Base-by-base conservation (phyloP, 148 eudicot genomes). In the Cornus kousa region DNA sequence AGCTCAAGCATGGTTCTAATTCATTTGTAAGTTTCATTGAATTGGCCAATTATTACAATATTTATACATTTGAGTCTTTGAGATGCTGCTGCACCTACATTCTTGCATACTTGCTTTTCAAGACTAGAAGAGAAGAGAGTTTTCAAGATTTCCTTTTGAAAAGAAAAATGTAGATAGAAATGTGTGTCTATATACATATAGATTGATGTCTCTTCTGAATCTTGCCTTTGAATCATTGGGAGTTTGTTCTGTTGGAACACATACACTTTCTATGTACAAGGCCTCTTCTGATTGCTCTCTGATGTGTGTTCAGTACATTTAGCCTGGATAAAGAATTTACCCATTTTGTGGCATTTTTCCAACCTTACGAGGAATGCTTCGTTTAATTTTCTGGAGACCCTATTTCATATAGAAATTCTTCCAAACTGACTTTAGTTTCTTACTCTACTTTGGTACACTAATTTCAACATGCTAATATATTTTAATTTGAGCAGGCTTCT, bases 11-110 rank as follows among this genome's bases (percentile, higher is more conserved):
- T 95, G 97, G 83, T 67, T 5, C 86, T 95, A 40, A 79, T 86
- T 77, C 98, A 93, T 82, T 48, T 90, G 98, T 95, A 90, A 89
- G 97, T 87, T 73, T 73, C 82, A 65, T 20, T 65, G 11, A 76
- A 37, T 33, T 74, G 17, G 37, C 59, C 14, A 9, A 59, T 40
- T 43, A 32, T 37, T 16, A 53, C 14, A 20, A 62, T 10, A 16
- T 3, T 69, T 53, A 6, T 39, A 17, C 33, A 40, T 67, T 39
- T 7, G 20, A 68, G 12, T 32, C 33, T 19, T 62, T 17, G 33
- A 70, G 48, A 22, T n/a, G 53, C 9, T 66, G 43, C 14, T 64
- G 40, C 16, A 17, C 14, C 22, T 82, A 55, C 9, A 57, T 22
- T 31, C 53, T 67, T 82, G 28, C 43, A 72, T 76, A 9, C n/a